phyloP scores from a whole-genome alignment of 164 flowering plant genomes.

The Stephania cephalantha region DNA sequence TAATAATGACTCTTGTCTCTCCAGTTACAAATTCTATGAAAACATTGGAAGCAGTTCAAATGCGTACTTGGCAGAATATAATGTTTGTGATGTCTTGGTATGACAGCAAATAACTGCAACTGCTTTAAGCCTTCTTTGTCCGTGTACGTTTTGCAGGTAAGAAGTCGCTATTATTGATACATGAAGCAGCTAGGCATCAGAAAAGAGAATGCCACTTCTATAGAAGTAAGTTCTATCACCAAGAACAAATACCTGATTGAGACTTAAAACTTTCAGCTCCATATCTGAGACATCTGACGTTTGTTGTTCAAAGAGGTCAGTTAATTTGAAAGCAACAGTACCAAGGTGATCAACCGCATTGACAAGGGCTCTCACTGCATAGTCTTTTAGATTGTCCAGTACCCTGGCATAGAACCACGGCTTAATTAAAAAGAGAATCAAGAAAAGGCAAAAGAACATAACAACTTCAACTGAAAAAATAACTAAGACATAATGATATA shows the following conservation, averaged over 20 bases:
- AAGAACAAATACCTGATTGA: slow-evolving; percentile 60
- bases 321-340: slow-evolving; percentile 88
- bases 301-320: slow-evolving; percentile 88
- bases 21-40: background rate
- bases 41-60: background rate
- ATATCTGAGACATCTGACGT: slow-evolving; percentile 52
- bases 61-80: slow-evolving; percentile 82
- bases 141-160: slow-evolving; percentile 69
- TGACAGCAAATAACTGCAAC: slow-evolving; percentile 66
- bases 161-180: slow-evolving; percentile 49
- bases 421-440: background rate
- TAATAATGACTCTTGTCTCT: background rate
- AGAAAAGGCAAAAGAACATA: background rate
- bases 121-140: slow-evolving; percentile 82
- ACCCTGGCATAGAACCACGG: slow-evolving; percentile 47
- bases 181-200: slow-evolving; percentile 13
- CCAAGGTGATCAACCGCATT: slow-evolving; percentile 99
- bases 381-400: slow-evolving; percentile 87
- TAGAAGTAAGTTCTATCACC: background rate
- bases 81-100: slow-evolving; percentile 93
- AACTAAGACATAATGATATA: too few relatives aligned
- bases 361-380: slow-evolving; percentile 87
- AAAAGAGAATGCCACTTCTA: background rate
- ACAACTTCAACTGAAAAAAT: background rate
- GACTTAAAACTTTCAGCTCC: slow-evolving; percentile 59